These are phyloP conservation scores for Pyrus bretschneideri DNA, from an alignment of 306 rosid species.

Conservation along the genomic window DNA sequence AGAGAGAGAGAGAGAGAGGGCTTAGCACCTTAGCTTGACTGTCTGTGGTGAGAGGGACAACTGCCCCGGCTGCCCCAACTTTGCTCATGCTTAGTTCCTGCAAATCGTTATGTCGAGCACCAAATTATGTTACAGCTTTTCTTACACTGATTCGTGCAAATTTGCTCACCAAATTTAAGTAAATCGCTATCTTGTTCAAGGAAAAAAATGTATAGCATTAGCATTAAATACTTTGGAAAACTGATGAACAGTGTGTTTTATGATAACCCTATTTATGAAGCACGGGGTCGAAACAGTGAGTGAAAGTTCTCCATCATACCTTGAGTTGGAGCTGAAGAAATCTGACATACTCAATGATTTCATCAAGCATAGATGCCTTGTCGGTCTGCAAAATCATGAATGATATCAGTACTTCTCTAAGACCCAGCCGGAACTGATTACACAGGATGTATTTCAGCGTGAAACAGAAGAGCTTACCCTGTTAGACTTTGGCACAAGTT, in stretches of 20 bases:
- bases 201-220: background rate
- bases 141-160: background rate
- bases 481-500: constrained; percentile 39
- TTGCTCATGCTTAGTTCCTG: constrained; percentile 36
- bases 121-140: background rate
- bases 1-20: background rate
- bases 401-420: background rate
- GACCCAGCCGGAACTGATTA: background rate
- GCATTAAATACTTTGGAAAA: background rate
- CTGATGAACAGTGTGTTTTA: background rate
- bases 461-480: constrained; percentile 15
- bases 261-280: background rate
- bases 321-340: constrained; percentile 47
- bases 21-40: constrained; percentile 15
- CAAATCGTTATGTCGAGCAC: background rate
- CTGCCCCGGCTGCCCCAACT: constrained; percentile 18
- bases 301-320: constrained; percentile 15
- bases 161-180: background rate
- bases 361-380: constrained; percentile 45
- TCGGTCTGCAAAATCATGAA: constrained; percentile 27
- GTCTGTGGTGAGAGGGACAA: constrained; percentile 6
- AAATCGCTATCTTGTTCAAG: no score
- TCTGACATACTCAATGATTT: constrained; percentile 42
- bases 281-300: background rate
- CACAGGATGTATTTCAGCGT: background rate